A percentile compares a stretch with the other conserved stretches of the same genome.
phyloP scores from a whole-genome alignment of 192 early-diverging fungal species.

The Podila epicladia region DNA sequence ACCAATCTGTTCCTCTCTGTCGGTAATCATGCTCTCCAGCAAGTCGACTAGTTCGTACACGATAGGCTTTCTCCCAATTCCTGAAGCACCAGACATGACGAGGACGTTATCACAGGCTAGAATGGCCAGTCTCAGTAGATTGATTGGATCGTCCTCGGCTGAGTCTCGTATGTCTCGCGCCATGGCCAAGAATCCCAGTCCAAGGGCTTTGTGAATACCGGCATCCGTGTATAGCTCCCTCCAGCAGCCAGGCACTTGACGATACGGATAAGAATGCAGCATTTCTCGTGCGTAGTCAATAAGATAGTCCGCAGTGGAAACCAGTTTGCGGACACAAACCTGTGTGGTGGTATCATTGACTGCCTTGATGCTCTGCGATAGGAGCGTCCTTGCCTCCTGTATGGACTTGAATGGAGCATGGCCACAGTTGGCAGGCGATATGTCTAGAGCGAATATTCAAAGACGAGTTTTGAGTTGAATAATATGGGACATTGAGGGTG shows the following conservation, averaged over 20 bases:
- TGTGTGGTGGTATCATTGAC: neutral
- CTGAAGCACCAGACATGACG: conserved; percentile 66
- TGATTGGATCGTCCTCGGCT: neutral
- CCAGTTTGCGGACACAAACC: neutral
- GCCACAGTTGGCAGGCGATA: conserved; percentile 18
- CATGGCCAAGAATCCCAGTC: conserved; percentile 6
- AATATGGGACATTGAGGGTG: neutral
- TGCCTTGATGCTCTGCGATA: neutral
- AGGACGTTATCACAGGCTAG: conserved; percentile 61
- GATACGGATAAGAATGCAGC: conserved; percentile 55
- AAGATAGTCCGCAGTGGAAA: conserved; percentile 18
- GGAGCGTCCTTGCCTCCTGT: conserved; percentile 4
- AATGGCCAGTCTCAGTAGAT: conserved; percentile 43
- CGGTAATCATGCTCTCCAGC: conserved; percentile 16
- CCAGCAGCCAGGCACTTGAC: conserved; percentile 62
- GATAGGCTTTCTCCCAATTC: conserved; percentile 25
- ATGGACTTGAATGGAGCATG: conserved; percentile 16
- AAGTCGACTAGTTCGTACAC: conserved; percentile 39
- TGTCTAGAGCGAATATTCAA: neutral
- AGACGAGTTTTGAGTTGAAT: neutral
- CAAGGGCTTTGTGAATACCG: conserved; percentile 52
- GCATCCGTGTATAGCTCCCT: conserved; percentile 60
- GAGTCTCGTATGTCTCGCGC: neutral
- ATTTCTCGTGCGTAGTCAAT: conserved; percentile 49
- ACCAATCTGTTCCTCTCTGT: neutral